Conservation (phyloP, 257 asterid species). For the Nicotiana attenuata region DNA sequence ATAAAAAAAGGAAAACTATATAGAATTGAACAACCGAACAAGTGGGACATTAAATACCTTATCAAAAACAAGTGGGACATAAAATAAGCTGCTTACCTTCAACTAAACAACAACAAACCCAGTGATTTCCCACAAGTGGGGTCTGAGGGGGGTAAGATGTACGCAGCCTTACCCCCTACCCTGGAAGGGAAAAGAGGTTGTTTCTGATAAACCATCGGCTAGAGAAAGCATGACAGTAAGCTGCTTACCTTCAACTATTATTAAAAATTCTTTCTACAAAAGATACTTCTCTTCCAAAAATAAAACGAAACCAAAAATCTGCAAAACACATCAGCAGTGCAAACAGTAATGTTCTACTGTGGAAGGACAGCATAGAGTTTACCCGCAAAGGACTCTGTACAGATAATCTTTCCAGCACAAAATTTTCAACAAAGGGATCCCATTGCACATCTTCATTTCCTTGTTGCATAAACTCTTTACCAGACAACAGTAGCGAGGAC, state of each 20-base stretch:
- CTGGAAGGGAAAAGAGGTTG: too few relatives aligned
- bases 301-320: background rate
- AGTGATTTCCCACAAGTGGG: too few relatives aligned
- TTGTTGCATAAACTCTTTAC: constrained; percentile 42
- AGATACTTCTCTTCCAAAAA: background rate
- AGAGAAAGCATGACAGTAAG: background rate
- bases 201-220: too few relatives aligned
- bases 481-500: constrained; percentile 71
- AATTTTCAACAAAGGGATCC: constrained; percentile 96
- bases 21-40: background rate
- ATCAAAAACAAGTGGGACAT: background rate
- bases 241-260: background rate
- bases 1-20: background rate
- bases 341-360: background rate
- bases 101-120: background rate
- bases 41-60: background rate
- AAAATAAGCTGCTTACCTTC: constrained; percentile 3
- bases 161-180: too few relatives aligned
- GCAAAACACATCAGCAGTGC: background rate
- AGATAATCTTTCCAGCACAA: constrained; percentile 89
- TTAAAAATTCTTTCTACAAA: background rate
- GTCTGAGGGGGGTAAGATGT: too few relatives aligned
- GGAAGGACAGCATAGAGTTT: constrained; percentile 24
- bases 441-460: constrained; percentile 46
- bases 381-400: constrained; percentile 96